phyloP scores from a whole-genome alignment of 441 rosid species.

The Erodium texanum region DNA sequence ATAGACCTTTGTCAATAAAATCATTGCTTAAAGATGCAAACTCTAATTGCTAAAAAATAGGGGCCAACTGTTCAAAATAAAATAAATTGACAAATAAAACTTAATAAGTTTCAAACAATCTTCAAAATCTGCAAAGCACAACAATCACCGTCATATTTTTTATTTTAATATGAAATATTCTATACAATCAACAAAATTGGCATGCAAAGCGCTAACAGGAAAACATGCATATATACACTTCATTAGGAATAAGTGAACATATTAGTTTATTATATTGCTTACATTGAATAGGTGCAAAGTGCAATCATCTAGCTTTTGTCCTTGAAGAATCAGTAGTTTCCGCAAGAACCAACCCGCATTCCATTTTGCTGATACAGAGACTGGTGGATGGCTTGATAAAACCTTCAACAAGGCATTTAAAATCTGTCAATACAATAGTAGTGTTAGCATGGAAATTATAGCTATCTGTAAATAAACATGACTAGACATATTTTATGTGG shows the following conservation, averaged over 20 bases:
- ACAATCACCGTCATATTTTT: slow-evolving; percentile 1
- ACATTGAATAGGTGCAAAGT: slow-evolving; percentile 39
- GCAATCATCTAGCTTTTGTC: slow-evolving; percentile 27
- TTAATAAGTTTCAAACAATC: background rate
- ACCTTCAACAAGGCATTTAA: slow-evolving; percentile 37
- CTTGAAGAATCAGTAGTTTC: slow-evolving; percentile 34
- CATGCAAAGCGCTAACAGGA: background rate
- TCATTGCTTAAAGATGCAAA: background rate
- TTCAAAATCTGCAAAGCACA: background rate
- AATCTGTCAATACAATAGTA: slow-evolving; percentile 26
- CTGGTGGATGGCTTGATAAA: slow-evolving; percentile 34
- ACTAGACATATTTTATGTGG: slow-evolving; percentile 3
- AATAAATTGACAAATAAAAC: too few relatives aligned
- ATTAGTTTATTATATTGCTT: slow-evolving; percentile 21
- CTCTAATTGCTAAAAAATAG: background rate
- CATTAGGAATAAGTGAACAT: background rate
- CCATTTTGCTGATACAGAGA: slow-evolving; percentile 28
- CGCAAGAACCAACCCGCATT: slow-evolving; percentile 49
- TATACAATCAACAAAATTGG: background rate
- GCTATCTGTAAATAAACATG: slow-evolving; percentile 5
- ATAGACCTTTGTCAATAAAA: background rate
- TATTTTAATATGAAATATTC: background rate
- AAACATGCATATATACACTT: background rate
- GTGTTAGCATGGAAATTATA: slow-evolving; percentile 11
- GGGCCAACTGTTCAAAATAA: background rate